phyloP scores from a whole-genome alignment of 192 early-diverging fungal genomes.

The Polychytrium aggregatum region DNA sequence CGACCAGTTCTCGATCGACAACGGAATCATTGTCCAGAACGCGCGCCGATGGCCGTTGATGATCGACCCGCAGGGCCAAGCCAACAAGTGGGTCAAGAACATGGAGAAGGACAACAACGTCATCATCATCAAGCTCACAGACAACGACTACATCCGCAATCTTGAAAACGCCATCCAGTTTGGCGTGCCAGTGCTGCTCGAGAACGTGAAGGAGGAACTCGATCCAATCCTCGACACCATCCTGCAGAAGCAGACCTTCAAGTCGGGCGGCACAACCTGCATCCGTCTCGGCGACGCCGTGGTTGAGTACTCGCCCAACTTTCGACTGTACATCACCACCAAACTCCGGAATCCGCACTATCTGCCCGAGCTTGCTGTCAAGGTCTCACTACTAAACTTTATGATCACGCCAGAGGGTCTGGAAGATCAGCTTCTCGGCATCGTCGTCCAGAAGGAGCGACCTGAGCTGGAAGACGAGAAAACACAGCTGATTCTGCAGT shows the following conservation, averaged over 20 bases:
- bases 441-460: conserved; percentile 50
- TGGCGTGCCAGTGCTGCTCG: conserved; percentile 46
- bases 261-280: conserved; percentile 46
- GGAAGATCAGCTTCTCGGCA: conserved; percentile 53
- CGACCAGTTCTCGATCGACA: conserved; percentile 49
- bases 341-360: conserved; percentile 57
- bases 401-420: conserved; percentile 61
- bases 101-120: conserved; percentile 56
- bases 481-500: conserved; percentile 48
- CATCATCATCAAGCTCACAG: conserved; percentile 48
- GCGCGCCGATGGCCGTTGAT: conserved; percentile 50
- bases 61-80: conserved; percentile 56
- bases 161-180: conserved; percentile 55
- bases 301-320: conserved; percentile 47
- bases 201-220: conserved; percentile 58
- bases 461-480: conserved; percentile 60
- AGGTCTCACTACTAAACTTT: conserved; percentile 57
- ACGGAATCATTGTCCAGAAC: conserved; percentile 52
- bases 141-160: conserved; percentile 44
- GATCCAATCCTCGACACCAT: conserved; percentile 51
- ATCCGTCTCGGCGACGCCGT: conserved; percentile 50
- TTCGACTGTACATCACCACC: conserved; percentile 53
- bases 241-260: conserved; percentile 52
- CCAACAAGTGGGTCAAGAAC: conserved; percentile 58
- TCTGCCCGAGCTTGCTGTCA: conserved; percentile 46